These are phyloP conservation scores for Zalerion maritima DNA, from an alignment of 495 filamentous ascomycete genomes.

Conservation along the genomic window DNA sequence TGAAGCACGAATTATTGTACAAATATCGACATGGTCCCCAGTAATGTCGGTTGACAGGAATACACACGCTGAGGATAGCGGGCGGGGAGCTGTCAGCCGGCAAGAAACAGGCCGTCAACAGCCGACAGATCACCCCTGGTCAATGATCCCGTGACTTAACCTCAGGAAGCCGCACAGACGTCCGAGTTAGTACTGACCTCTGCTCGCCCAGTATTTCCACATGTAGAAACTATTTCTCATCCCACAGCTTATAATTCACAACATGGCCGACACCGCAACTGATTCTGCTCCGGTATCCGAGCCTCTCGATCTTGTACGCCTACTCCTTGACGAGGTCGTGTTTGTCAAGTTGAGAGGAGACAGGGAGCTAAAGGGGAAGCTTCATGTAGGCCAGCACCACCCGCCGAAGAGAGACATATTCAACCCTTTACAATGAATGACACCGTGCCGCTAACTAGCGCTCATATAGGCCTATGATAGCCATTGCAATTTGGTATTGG, in stretches of 20 bases:
- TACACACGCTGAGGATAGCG: no score
- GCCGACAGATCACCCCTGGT: no score
- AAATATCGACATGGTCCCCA: no score
- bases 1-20: no score
- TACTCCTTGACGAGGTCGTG: slow-evolving; percentile 87
- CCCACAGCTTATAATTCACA: slow-evolving; percentile 2
- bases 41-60: no score
- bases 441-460: slow-evolving; percentile 7
- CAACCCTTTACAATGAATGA: not conserved
- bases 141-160: no score
- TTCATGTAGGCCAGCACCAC: slow-evolving; percentile 53
- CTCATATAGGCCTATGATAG: slow-evolving; percentile 77
- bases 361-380: slow-evolving; percentile 81
- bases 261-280: slow-evolving; percentile 64
- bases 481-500: slow-evolving; percentile 95
- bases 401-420: not conserved
- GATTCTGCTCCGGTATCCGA: slow-evolving; percentile 54
- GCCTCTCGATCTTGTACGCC: slow-evolving; percentile 85
- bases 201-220: not conserved
- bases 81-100: no score
- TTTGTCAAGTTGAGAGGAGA: slow-evolving; percentile 95
- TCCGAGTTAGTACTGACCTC: no score
- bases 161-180: no score
- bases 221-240: not conserved
- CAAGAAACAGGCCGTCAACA: no score